Evolutionary conservation across 75 land plant genomes (phyloP).

Genomic region (Pinus taeda): DNA sequence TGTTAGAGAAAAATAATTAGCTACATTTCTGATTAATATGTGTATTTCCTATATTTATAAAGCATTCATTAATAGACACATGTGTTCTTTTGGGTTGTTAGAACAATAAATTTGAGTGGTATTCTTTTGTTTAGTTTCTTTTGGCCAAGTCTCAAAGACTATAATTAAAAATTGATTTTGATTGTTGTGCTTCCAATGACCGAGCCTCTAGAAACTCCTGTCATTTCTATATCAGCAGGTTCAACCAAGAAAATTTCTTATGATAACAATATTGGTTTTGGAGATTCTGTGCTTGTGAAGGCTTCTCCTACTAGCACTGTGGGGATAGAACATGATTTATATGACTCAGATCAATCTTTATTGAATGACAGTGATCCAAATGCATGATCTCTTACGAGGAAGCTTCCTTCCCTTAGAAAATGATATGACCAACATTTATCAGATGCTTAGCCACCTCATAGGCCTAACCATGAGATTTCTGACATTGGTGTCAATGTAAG

Average conservation of each 20-base stretch:
- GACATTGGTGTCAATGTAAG: no score
- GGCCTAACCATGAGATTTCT: no score
- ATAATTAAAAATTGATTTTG: conserved; percentile 5
- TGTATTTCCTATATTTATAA: background rate
- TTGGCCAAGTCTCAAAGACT: background rate
- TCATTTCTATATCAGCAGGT: conserved; percentile 17
- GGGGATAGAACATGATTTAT: conserved; percentile 63
- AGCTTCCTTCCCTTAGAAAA: conserved; percentile 32
- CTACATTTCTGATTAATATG: background rate
- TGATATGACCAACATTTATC: no score
- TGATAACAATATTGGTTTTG: conserved; percentile 26
- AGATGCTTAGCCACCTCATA: no score
- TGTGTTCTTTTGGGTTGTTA: background rate
- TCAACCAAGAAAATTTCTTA: conserved; percentile 23
- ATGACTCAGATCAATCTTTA: conserved; percentile 97
- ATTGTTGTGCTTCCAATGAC: conserved; percentile 5
- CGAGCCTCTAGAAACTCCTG: conserved; percentile 51
- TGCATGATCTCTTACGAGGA: conserved; percentile 29
- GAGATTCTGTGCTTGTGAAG: conserved; percentile 9
- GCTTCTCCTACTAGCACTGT: conserved; percentile 10
- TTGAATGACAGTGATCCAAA: conserved; percentile 67
- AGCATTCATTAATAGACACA: background rate
- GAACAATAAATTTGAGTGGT: background rate
- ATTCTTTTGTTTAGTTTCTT: conserved; percentile 3
- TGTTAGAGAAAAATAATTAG: conserved; percentile 12